Evolutionary conservation across 2,329 filamentous ascomycete species (phyloP).

Genomic region (Bipolaris oryzae): DNA sequence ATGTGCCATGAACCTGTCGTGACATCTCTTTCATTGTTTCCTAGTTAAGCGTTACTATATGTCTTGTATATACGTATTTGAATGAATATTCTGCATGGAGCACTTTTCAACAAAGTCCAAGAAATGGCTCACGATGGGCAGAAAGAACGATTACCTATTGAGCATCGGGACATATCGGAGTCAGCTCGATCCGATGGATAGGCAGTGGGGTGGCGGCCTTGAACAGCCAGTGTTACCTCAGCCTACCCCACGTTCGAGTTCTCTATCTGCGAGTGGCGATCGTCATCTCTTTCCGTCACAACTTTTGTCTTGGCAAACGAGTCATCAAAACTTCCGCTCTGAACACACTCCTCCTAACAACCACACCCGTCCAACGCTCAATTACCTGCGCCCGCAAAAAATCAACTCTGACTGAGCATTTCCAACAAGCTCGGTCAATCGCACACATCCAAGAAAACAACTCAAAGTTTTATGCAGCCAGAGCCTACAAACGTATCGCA

Average conservation of each 20-base stretch:
- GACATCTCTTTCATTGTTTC: neutral
- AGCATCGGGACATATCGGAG: slow-evolving; percentile 12
- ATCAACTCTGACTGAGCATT: slow-evolving; percentile 44
- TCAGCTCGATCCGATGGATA: neutral
- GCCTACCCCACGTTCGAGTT: slow-evolving; percentile 20
- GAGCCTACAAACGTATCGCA: slow-evolving; percentile 59
- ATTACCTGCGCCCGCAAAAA: slow-evolving; percentile 25
- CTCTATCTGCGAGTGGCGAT: slow-evolving; percentile 17
- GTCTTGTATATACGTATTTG: neutral
- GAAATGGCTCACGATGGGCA: neutral
- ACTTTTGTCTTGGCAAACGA: slow-evolving; percentile 19
- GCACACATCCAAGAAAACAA: slow-evolving; percentile 36
- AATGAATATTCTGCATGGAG: neutral
- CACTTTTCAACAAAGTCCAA: neutral
- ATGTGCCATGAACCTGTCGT: slow-evolving; percentile 67
- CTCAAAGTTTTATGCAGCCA: slow-evolving; percentile 68
- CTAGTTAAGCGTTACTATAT: slow-evolving; percentile 3
- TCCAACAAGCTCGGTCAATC: slow-evolving; percentile 62
- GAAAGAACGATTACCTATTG: neutral
- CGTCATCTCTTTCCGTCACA: slow-evolving; percentile 17
- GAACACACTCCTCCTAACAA: neutral
- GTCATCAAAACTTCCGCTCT: slow-evolving; percentile 18
- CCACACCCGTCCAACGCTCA: slow-evolving; percentile 22
- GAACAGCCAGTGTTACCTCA: slow-evolving; percentile 4
- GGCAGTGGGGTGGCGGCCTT: slow-evolving; percentile 6